Percentiles rank a stretch among this genome's conserved stretches.
phyloP scores from a whole-genome alignment of 345 rosid species.

The Adansonia digitata region DNA sequence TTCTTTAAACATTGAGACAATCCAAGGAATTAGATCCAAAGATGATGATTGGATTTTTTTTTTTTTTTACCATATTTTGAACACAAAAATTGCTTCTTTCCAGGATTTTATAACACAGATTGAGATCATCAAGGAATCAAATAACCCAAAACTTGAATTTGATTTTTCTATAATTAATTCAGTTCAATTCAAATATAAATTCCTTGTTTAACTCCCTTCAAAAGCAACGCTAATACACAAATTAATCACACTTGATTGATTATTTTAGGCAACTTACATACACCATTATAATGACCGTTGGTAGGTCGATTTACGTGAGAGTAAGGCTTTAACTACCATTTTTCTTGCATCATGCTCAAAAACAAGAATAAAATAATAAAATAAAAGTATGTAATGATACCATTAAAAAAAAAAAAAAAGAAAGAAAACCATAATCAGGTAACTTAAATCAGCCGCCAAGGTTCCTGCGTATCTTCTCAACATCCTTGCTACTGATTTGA shows the following conservation, averaged over 20 bases:
- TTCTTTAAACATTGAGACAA: neutral
- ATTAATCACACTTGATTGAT: neutral
- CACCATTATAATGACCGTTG: conserved; percentile 10
- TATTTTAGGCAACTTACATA: neutral
- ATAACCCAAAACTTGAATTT: neutral
- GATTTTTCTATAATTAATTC: neutral
- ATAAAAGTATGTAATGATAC: neutral
- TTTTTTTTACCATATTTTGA: neutral
- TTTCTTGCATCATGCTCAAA: neutral
- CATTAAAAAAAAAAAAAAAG: neutral
- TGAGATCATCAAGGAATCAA: too few relatives aligned
- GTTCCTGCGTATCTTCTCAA: conserved; percentile 34
- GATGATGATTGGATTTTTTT: neutral
- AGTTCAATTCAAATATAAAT: neutral
- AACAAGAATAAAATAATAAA: neutral
- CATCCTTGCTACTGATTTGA: conserved; percentile 38
- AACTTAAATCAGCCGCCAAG: conserved; percentile 41
- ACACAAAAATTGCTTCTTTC: neutral
- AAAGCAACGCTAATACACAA: conserved; percentile 2
- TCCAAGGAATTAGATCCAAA: neutral
- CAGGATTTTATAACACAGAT: neutral
- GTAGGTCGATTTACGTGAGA: conserved; percentile 17
- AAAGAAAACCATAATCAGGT: neutral
- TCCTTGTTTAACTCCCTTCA: neutral
- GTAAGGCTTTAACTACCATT: neutral